Base-by-base conservation (phyloP, 1,139 yeast genomes). In the Hemisphaericaspora xylanilytica region DNA sequence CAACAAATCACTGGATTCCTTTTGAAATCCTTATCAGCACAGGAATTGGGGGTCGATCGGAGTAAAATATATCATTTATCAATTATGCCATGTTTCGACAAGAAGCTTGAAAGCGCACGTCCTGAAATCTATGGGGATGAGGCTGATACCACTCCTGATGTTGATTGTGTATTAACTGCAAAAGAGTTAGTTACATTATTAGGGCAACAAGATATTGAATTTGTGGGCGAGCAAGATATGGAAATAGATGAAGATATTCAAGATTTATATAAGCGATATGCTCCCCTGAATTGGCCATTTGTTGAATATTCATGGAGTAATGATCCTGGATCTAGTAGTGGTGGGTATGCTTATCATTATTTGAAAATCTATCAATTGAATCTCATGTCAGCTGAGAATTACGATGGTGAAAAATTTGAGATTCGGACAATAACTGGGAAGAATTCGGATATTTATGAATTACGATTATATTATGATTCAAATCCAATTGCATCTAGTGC, bases 31-130 rank as follows among this genome's bases (percentile, higher is more conserved):
- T 56, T 81, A 33, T 63, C 80, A 4, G 60, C 80, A 1, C 50
- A 55, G 11, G 75, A 74, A 26, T 49, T 65, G 44, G 56, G 51
- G 24, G 60, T 58, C 40, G 55, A 50, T 13, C 56, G 65, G 9
- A 58, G 61, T 0, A 54, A 75, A 3, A 64, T 88, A 0, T 94
- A 87, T 55, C 97, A 90, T 58, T 64, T 92, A 43, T 76, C 94
- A 11, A 70, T 92, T 21, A 90, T 92, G 97, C 97, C 98, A 1
- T 92, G 97, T 53, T 92, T 92, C 58, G 99, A 92, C 60, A 92
- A 92, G 63, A 92, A 92, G 60, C 71, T 92, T 29, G 99, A 92
- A 63, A 94, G 97, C 28, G 90, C 97, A 2, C 70, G 97, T 44
- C 83, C 87, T 0, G 96, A 88, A 49, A 61, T 67, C 42, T 61